These are phyloP conservation scores for Yarrowia galli DNA, from an alignment of 1,139 yeast genomes.

Conservation along the genomic window DNA sequence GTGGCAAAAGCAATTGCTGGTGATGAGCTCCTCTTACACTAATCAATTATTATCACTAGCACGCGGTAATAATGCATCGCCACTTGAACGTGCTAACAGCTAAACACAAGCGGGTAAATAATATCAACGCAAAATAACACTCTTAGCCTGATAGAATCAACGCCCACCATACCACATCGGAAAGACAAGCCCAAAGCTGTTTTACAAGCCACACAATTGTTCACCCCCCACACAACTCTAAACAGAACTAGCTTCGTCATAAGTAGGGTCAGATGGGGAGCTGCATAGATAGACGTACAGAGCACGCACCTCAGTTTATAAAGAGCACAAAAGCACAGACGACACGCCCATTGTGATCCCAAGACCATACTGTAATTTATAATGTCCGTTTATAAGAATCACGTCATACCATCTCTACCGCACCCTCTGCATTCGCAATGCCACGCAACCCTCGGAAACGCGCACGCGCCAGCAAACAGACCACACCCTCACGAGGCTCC, in stretches of 20 bases:
- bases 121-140: neutral
- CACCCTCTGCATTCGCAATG: neutral
- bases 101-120: neutral
- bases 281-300: neutral
- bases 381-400: neutral
- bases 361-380: constrained; percentile 1
- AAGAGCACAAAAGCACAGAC: constrained; percentile 28
- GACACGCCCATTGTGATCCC: constrained; percentile 1
- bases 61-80: neutral
- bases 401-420: neutral
- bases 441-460: constrained; percentile 11
- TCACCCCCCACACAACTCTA: constrained; percentile 16
- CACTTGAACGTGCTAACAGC: neutral
- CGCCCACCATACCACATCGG: neutral
- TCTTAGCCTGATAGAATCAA: neutral
- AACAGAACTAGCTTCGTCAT: neutral
- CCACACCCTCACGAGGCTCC: neutral
- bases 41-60: neutral
- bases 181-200: neutral
- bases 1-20: constrained; percentile 22
- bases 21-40: neutral
- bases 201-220: neutral
- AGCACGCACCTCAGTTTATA: neutral
- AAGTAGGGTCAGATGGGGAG: constrained; percentile 14
- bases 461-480: neutral